phyloP scores from a whole-genome alignment of 2,329 filamentous ascomycete species.

The Nothophaeocryptopus gaeumannii region DNA sequence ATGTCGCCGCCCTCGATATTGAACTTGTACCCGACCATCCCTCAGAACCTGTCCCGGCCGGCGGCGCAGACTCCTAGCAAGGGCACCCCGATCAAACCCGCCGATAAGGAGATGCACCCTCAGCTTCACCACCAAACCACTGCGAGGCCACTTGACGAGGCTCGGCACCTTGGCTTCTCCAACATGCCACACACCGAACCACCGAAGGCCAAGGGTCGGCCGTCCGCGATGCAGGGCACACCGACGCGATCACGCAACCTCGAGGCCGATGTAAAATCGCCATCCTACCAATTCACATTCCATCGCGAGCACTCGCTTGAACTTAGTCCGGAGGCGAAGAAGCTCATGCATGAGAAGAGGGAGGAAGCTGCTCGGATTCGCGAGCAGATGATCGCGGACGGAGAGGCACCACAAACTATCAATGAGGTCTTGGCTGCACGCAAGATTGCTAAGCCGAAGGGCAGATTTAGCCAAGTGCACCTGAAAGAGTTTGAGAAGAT shows the following conservation, averaged over 20 bases:
- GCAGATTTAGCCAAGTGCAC: constrained; percentile 82
- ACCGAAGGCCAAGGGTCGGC: constrained; percentile 40
- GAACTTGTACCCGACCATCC: constrained; percentile 18
- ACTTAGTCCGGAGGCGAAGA: constrained; percentile 60
- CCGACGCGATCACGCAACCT: constrained; percentile 51
- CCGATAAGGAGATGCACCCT: constrained; percentile 85
- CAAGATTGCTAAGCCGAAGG: constrained; percentile 76
- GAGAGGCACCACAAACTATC: constrained; percentile 48
- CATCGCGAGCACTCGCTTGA: constrained; percentile 53
- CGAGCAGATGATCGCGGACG: constrained; percentile 62
- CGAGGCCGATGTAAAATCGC: constrained; percentile 45
- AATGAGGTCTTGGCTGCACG: constrained; percentile 50
- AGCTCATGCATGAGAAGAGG: constrained; percentile 64
- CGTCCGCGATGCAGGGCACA: constrained; percentile 54
- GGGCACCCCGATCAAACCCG: constrained; percentile 65
- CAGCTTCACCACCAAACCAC: constrained; percentile 74
- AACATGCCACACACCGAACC: constrained; percentile 61
- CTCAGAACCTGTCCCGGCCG: constrained; percentile 17
- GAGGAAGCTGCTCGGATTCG: constrained; percentile 71
- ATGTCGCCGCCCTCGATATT: constrained; percentile 21
- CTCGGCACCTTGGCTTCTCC: constrained; percentile 76
- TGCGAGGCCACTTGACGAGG: constrained; percentile 73
- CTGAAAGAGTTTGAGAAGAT: constrained; percentile 93
- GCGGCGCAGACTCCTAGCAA: constrained; percentile 56
- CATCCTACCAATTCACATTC: constrained; percentile 65